Evolutionary conservation across 805 yeast species (phyloP).

Genomic region (Saccharomycopsis javanensis): DNA sequence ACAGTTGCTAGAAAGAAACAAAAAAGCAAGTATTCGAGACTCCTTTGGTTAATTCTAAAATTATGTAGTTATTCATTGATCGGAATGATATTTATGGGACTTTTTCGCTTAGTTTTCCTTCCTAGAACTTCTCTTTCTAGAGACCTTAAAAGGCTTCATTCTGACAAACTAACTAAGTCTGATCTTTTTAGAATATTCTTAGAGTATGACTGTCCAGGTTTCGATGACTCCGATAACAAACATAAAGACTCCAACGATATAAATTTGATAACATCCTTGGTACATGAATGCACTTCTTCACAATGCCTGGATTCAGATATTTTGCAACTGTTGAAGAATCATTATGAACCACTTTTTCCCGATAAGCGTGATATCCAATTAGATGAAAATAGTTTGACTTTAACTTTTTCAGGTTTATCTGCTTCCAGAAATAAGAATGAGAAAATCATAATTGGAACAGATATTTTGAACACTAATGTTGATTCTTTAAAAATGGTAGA

Average conservation of each 20-base stretch:
- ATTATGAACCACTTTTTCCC: neutral
- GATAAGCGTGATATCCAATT: neutral
- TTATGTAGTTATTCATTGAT: constrained; percentile 28
- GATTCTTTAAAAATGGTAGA: neutral
- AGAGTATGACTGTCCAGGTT: neutral
- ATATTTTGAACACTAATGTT: neutral
- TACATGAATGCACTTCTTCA: neutral
- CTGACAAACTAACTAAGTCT: constrained; percentile 49
- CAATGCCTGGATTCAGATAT: neutral
- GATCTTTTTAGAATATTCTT: constrained; percentile 35
- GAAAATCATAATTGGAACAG: neutral
- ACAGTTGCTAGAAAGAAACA: neutral
- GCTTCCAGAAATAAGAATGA: neutral
- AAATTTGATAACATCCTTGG: neutral
- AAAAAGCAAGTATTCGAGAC: neutral
- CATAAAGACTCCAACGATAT: neutral
- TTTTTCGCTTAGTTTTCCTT: constrained; percentile 59
- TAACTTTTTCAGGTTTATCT: neutral
- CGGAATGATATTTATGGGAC: constrained; percentile 42
- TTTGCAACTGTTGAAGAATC: neutral
- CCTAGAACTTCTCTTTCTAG: constrained; percentile 78
- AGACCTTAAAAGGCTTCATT: constrained; percentile 69
- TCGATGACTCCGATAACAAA: neutral
- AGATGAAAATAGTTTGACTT: neutral
- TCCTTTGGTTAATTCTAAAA: neutral